Base-by-base conservation (phyloP, 2,329 filamentous ascomycete genomes). In the Cladosporium sphaerospermum region DNA sequence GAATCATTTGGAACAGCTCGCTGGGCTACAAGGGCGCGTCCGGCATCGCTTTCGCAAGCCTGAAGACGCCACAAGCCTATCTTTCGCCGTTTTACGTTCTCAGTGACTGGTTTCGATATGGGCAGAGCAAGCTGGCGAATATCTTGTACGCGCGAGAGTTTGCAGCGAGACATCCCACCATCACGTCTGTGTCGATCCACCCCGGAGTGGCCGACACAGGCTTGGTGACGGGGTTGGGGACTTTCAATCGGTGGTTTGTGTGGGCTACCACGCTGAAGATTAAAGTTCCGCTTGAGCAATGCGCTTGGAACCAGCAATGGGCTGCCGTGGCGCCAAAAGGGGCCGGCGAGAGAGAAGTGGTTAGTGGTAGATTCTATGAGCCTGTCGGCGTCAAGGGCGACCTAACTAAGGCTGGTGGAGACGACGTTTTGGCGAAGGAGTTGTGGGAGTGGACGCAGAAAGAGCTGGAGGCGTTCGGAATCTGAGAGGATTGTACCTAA, bases 121-220 rank as follows among this genome's bases (percentile, higher is more conserved):
- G 71, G 0, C 72, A 76, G 57, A 71, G 68, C 43, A 79, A 79
- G 57, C 62, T 78, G 1, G 77, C 77, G 0, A 74, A 77, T 55
- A 59, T 77, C 3, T 62, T 77, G 4, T 75, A 72, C 59, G 66
- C 71, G 4, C 61, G 63, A 9, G 68, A 73, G 48, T 58, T 79
- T 2, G 69, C 73, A 2, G 58, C 62, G 40, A 66, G 63, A 7
- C 69, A 75, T 45, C 68, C 72, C 0, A 53, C 58, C 4, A 64
- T 76, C 28, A 67, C 63, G 1, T 59, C 62, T 8, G 65, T 73
- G 2, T 57, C 70, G 1, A 54, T 77, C 1, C 70, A 75, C 52
- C 75, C 74, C 0, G 75, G 73, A 2, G 62, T 71, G 4, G 69
- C 74, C 19, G 54, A 59, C 2, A 76, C 73, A 0, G 64, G 61